phyloP scores from a whole-genome alignment of 768 basidiomycete genomes.

The Gymnopilus junonius region DNA sequence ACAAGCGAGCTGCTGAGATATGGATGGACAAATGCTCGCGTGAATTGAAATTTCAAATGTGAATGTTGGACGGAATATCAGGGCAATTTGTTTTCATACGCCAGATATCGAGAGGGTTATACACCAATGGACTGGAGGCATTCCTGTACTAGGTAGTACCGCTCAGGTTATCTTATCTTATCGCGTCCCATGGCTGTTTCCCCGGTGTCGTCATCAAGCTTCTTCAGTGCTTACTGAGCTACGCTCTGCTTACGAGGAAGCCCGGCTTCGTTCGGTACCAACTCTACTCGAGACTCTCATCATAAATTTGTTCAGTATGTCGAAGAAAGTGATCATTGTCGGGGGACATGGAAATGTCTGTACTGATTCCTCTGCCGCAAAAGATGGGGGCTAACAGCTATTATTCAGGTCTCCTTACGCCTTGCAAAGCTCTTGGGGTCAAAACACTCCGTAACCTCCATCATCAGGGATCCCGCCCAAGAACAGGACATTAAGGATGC shows the following conservation, averaged over 20 bases:
- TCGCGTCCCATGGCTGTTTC: neutral
- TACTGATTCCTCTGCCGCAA: neutral
- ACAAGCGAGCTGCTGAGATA: too few species aligned
- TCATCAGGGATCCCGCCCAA: slow-evolving; percentile 56
- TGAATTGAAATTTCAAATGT: too few species aligned
- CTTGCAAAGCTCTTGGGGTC: slow-evolving; percentile 54
- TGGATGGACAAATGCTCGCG: too few species aligned
- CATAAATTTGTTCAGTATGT: slow-evolving; percentile 12
- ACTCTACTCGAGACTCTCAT: neutral
- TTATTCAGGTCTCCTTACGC: slow-evolving; percentile 45
- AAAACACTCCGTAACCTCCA: slow-evolving; percentile 51
- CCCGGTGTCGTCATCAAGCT: neutral
- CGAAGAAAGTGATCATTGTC: slow-evolving; percentile 52
- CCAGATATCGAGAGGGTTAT: too few species aligned
- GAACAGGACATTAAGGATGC: slow-evolving; percentile 47
- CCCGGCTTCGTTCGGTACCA: neutral
- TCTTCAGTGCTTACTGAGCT: slow-evolving; percentile 2
- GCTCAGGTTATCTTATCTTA: neutral
- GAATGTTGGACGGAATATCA: too few species aligned
- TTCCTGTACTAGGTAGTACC: too few species aligned
- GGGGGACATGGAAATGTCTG: slow-evolving; percentile 58
- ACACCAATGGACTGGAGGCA: too few species aligned
- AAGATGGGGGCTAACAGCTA: neutral
- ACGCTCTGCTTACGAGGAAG: neutral
- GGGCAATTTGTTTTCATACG: too few species aligned